phyloP scores from a whole-genome alignment of 257 asterid species.

The Jacaranda copaia region DNA sequence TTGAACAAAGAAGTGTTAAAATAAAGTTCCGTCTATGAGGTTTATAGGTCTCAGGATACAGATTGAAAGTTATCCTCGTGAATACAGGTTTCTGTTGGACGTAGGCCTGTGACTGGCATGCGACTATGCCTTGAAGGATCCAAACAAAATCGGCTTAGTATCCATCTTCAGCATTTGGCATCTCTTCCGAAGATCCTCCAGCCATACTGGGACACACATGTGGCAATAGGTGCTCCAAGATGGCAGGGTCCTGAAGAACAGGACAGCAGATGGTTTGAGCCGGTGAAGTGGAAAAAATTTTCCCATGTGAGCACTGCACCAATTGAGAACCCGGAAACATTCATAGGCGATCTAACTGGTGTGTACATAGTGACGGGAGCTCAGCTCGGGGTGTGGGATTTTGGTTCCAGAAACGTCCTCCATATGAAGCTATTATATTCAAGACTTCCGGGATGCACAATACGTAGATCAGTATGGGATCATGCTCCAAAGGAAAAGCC shows the following conservation, averaged over 20 bases:
- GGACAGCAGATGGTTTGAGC: constrained; percentile 91
- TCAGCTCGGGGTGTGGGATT: constrained; percentile 92
- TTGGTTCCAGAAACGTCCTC: constrained; percentile 81
- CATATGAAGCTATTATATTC: constrained; percentile 78
- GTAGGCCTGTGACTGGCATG: constrained; percentile 87
- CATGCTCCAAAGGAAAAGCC: constrained; percentile 55
- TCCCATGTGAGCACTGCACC: constrained; percentile 89
- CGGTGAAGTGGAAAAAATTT: constrained; percentile 86
- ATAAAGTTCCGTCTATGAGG: too few relatives aligned
- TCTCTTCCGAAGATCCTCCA: constrained; percentile 77
- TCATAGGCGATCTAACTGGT: constrained; percentile 64
- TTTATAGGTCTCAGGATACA: too few relatives aligned
- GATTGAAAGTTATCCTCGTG: constrained; percentile 2
- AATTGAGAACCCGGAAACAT: constrained; percentile 71
- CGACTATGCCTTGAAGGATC: constrained; percentile 73
- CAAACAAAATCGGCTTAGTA: constrained; percentile 67
- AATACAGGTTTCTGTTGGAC: constrained; percentile 79
- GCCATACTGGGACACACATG: constrained; percentile 77
- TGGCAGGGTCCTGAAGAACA: constrained; percentile 96
- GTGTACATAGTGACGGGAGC: constrained; percentile 80
- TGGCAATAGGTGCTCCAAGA: constrained; percentile 85
- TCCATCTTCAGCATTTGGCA: constrained; percentile 70
- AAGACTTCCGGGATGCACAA: constrained; percentile 76
- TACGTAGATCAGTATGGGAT: constrained; percentile 79
- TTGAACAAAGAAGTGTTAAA: too few relatives aligned